phyloP scores from a whole-genome alignment of 2,329 filamentous ascomycete genomes.

The Fusarium heterosporum region DNA sequence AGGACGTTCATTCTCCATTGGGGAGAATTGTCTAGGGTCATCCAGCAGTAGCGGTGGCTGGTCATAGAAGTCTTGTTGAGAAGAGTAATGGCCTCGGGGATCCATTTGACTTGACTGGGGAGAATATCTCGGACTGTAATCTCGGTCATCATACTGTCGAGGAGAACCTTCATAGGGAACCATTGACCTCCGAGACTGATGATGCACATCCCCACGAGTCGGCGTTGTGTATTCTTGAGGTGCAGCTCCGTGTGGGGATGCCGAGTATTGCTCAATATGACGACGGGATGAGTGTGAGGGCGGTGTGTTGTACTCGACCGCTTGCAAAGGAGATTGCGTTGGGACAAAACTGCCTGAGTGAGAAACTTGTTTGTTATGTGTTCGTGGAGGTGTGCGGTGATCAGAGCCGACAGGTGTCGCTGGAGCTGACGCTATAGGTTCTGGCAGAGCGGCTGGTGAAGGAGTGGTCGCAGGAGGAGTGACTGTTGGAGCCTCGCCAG shows the following conservation, averaged over 20 bases:
- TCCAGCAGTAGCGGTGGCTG: conserved; percentile 44
- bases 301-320: conserved; percentile 62
- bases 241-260: conserved; percentile 46
- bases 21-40: conserved; percentile 51
- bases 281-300: conserved; percentile 51
- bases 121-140: conserved; percentile 50
- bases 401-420: conserved; percentile 53
- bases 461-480: conserved; percentile 23
- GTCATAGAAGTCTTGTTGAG: conserved; percentile 51
- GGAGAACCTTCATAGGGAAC: conserved; percentile 54
- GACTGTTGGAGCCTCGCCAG: conserved; percentile 59
- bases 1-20: conserved; percentile 59
- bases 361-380: conserved; percentile 56
- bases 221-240: conserved; percentile 41
- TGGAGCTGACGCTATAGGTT: conserved; percentile 45
- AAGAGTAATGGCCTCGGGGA: conserved; percentile 51
- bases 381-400: conserved; percentile 61
- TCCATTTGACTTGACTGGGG: conserved; percentile 56
- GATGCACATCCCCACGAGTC: conserved; percentile 42
- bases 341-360: conserved; percentile 57
- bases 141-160: conserved; percentile 53
- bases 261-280: conserved; percentile 55
- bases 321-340: conserved; percentile 65
- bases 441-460: conserved; percentile 6
- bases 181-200: conserved; percentile 50